Conservation (phyloP, 225 moss, liverwort and hornwort species). For the Sphagnum contortum region DNA sequence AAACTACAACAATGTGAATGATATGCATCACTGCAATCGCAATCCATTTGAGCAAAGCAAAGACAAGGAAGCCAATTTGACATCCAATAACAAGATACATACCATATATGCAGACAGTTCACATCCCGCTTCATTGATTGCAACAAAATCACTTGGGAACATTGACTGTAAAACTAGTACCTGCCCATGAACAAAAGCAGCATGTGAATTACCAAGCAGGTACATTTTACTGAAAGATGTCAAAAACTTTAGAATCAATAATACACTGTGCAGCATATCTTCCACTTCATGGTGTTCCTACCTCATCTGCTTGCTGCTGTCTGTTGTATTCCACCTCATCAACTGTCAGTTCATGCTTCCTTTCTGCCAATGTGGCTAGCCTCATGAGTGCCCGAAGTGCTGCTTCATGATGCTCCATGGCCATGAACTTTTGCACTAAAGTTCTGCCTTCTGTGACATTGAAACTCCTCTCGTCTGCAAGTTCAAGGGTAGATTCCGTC, state of each 20-base stretch:
- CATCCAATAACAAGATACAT: neutral
- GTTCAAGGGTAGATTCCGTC: no score
- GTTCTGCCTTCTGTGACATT: neutral
- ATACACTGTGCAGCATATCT: neutral
- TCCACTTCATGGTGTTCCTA: neutral
- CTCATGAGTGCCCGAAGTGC: conserved; percentile 27
- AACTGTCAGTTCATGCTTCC: conserved; percentile 13
- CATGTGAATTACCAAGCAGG: neutral
- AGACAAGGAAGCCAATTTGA: no score
- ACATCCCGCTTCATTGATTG: conserved; percentile 14
- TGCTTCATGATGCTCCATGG: neutral
- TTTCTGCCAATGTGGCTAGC: conserved; percentile 7
- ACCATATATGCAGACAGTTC: conserved; percentile 30
- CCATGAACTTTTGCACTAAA: neutral
- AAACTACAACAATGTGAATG: neutral
- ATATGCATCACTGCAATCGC: no score
- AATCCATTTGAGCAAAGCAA: no score
- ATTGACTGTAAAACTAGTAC: conserved; percentile 48
- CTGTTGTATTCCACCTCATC: conserved; percentile 27
- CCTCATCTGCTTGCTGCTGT: conserved; percentile 53
- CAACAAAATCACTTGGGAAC: conserved; percentile 35
- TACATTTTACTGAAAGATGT: neutral
- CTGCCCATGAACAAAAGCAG: conserved; percentile 3
- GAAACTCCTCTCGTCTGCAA: no score
- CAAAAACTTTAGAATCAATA: neutral